Base-by-base conservation (phyloP, 441 rosid species). In the Gossypium davidsonii region DNA sequence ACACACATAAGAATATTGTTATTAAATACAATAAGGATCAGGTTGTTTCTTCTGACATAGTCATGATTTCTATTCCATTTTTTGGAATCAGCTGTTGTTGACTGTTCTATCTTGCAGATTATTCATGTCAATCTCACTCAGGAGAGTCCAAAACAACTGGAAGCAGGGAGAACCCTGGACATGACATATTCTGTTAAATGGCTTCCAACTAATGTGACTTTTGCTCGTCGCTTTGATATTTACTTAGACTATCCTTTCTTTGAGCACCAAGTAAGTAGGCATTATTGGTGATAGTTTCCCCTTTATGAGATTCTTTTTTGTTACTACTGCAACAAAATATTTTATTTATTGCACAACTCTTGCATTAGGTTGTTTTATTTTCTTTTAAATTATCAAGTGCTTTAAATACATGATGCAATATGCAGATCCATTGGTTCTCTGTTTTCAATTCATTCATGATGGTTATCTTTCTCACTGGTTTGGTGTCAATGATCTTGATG, bases 381-480 rank as follows among this genome's bases (percentile, higher is more conserved):
- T n/a, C 6, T 46, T 46, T 15, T 28, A 21, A 9, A 28, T 71
- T 61, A 56, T 15, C 20, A 48, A 14, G 46, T 63, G 18, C 23
- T 64, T 34, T 21, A 60, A 78, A 48, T 79, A 49, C 28, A 37
- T 74, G 20, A 4, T 75, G 51, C 65, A 70, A 76, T 70, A 4
- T 82, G 87, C 96, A 94, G 98, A 94, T 94, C 74, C 99, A 94
- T 80, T 94, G 99, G 99, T 92, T 94, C 84, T 94, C 98, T 78
- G 89, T 94, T 78, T 94, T 94, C 79, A 94, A 94, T 82, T 94
- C 98, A 3, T 94, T 94, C 88, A 94, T 94, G 99, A 92, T 94
- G 99, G 99, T 94, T 74, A 94, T 94, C 85, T 94, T 94, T 82
- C 93, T 94, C 72, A 94, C 99, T 76, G 99, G 99, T 71, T 83